Evolutionary conservation across 1,139 yeast genomes (phyloP).

Genomic region (Yamadazyma epiphylla): DNA sequence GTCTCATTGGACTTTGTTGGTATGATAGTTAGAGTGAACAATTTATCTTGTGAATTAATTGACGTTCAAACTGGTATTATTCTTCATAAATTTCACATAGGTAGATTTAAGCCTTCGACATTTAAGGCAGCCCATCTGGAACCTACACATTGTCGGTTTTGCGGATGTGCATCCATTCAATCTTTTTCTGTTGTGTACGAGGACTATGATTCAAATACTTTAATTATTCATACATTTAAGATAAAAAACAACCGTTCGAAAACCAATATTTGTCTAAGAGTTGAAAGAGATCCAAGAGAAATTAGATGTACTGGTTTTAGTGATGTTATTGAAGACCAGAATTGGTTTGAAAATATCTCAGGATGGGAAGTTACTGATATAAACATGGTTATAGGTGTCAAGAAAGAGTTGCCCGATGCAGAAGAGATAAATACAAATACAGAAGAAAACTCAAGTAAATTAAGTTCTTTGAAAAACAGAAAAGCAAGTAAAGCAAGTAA

Average conservation of each 20-base stretch:
- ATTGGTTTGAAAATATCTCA: constrained; percentile 62
- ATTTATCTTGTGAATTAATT: constrained; percentile 56
- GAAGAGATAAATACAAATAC: constrained; percentile 4
- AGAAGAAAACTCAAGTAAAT: constrained; percentile 6
- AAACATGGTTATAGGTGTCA: constrained; percentile 73
- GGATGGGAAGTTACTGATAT: constrained; percentile 79
- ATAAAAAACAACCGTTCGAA: constrained; percentile 69
- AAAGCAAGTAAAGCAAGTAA: constrained; percentile 2
- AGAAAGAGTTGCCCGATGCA: constrained; percentile 21
- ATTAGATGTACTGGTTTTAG: constrained; percentile 84
- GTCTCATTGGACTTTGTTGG: constrained; percentile 49
- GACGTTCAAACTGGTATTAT: constrained; percentile 78
- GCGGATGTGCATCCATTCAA: constrained; percentile 82
- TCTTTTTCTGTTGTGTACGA: constrained; percentile 71
- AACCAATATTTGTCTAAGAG: constrained; percentile 77
- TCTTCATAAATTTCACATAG: constrained; percentile 53
- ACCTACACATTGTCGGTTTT: constrained; percentile 84
- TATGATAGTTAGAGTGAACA: constrained; percentile 58
- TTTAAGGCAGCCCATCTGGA: constrained; percentile 74
- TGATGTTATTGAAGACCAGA: constrained; percentile 66
- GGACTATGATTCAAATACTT: constrained; percentile 51
- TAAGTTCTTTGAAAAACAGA: constrained; percentile 3
- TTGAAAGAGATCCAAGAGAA: constrained; percentile 89
- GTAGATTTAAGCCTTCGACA: constrained; percentile 57
- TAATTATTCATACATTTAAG: constrained; percentile 70